Percentiles rank a stretch among this genome's conserved stretches.
These are phyloP conservation scores for Meyerozyma smithsonii DNA, from an alignment of 1,139 yeast genomes.

Conservation along the genomic window DNA sequence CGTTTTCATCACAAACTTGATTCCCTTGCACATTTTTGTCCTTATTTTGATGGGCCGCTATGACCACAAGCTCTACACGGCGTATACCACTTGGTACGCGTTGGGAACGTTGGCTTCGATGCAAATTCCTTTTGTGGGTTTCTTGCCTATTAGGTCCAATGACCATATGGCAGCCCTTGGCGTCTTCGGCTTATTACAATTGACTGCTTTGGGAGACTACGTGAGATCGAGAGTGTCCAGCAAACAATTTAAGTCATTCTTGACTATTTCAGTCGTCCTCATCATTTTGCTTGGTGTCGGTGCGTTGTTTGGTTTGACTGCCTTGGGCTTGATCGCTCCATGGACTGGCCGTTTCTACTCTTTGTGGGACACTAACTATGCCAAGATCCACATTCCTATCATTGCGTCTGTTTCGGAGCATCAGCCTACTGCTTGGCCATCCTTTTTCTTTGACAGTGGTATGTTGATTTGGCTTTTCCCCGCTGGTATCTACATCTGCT, in stretches of 20 bases:
- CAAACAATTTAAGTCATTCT: constrained; percentile 69
- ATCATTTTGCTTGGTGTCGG: constrained; percentile 60
- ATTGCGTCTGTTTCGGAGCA: constrained; percentile 99
- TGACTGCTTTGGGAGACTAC: constrained; percentile 83
- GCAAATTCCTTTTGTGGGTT: constrained; percentile 99
- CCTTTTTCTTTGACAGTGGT: constrained; percentile 91
- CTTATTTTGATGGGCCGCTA: constrained; percentile 93
- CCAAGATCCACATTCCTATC: constrained; percentile 96
- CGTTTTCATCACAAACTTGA: constrained; percentile 95
- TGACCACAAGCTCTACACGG: constrained; percentile 73
- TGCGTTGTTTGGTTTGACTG: constrained; percentile 75
- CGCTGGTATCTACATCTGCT: constrained; percentile 86
- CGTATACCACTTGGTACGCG: constrained; percentile 95
- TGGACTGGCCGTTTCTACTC: constrained; percentile 99
- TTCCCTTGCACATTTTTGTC: constrained; percentile 92
- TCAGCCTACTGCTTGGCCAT: constrained; percentile 99
- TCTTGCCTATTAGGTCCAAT: constrained; percentile 91
- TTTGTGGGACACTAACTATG: constrained; percentile 96
- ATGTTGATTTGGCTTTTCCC: constrained; percentile 98
- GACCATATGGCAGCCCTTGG: constrained; percentile 99
- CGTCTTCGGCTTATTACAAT: constrained; percentile 90
- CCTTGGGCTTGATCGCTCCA: constrained; percentile 93
- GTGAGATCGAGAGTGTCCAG: constrained; percentile 70
- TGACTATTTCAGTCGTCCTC: constrained; percentile 53
- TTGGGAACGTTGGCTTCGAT: constrained; percentile 94